Evolutionary conservation across 192 early-diverging fungal genomes (phyloP).

Genomic region (Fimicolochytrium jonesii): DNA sequence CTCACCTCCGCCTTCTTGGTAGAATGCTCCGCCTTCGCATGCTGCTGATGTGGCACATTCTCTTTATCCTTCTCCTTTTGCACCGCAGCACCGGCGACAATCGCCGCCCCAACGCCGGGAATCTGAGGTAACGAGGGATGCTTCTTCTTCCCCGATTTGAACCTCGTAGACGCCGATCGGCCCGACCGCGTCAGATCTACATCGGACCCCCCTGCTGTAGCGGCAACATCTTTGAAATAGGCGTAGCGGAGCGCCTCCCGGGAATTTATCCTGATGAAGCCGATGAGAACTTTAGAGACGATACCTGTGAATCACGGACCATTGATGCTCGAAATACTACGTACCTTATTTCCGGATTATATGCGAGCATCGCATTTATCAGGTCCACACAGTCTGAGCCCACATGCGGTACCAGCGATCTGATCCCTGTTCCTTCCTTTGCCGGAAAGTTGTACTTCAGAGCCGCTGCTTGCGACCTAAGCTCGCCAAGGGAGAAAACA

Average conservation of each 20-base stretch:
- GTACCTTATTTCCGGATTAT: conserved; percentile 51
- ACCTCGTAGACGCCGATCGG: background rate
- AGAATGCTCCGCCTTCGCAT: too few relatives aligned
- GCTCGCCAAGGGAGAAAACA: too few relatives aligned
- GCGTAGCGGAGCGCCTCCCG: conserved; percentile 40
- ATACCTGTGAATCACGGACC: background rate
- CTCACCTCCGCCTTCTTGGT: too few relatives aligned
- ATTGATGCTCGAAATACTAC: background rate
- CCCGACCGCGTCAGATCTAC: background rate
- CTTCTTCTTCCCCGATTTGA: too few relatives aligned
- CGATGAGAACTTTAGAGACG: background rate
- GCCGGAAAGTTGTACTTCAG: conserved; percentile 51
- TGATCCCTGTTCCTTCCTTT: conserved; percentile 49
- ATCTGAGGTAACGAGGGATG: too few relatives aligned
- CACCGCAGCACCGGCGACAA: too few relatives aligned
- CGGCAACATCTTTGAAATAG: conserved; percentile 40
- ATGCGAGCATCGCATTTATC: conserved; percentile 40
- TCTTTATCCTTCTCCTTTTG: too few relatives aligned
- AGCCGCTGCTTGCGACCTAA: conserved; percentile 32
- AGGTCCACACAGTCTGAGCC: conserved; percentile 44
- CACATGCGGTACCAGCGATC: conserved; percentile 40
- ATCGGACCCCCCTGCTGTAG: too few relatives aligned
- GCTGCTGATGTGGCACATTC: too few relatives aligned
- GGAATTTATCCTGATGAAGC: conserved; percentile 36
- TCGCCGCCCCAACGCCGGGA: too few relatives aligned